Base-by-base conservation (phyloP, 2,329 filamentous ascomycete species). In the Colletotrichum tropicale region DNA sequence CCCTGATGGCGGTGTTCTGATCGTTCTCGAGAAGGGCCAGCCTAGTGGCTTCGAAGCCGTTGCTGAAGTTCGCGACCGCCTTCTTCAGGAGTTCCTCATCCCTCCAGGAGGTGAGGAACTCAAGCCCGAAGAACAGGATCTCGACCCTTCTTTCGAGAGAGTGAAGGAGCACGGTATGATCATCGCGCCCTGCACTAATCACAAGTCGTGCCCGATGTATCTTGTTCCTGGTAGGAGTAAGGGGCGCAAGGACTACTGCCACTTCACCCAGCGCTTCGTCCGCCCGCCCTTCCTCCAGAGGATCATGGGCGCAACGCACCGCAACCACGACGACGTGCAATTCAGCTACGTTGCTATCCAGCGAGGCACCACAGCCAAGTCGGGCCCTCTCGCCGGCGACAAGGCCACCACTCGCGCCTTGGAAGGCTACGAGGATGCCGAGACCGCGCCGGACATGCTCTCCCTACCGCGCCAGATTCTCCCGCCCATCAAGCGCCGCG, bases 41-140 rank as follows among this genome's bases (percentile, higher is more conserved):
- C 95, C 96, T 15, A 92, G 95, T 58, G 97, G 97, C 0, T 99
- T 99, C 79, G 97, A 98, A 83, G 94, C 95, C 16, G 92, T 99
- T 55, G 96, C 95, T 13, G 94, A 94, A 64, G 96, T 96, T 8
- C 93, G 97, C 66, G 90, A 96, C 56, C 92, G 94, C 75, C 87
- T 99, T 1, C 88, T 98, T 1, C 91, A 94, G 76, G 92, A 94
- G 60, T 93, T 95, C 82, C 94, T 98, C 71, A 86, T 92, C 15
- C 92, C 92, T 16, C 93, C 93, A 1, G 71, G 66, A 16, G 71
- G 52, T 5, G 88, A 86, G 5, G 86, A 88, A 15, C 85, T 85
- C 12, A 86, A 79, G 8, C 61, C 71, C 43, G 77, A 71, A 77
- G 85, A 89, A 18, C 81, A 87, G 4, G 82, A 85, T 30, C 86